These are phyloP conservation scores for Kwoniella dendrophila DNA, from an alignment of 768 basidiomycete species.

Conservation along the genomic window DNA sequence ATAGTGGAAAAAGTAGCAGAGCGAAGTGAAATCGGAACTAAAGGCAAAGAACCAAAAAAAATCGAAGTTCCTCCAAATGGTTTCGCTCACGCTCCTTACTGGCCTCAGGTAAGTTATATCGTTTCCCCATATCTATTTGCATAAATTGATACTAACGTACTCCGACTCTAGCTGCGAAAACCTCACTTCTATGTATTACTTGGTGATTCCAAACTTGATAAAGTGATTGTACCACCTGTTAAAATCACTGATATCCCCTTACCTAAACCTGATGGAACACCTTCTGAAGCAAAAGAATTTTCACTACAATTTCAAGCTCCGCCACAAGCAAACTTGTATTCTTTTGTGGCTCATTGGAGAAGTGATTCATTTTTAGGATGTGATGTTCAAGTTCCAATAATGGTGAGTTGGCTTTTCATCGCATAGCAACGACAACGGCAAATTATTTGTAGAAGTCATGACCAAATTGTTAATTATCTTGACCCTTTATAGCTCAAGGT, in stretches of 20 bases:
- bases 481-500: conserved; percentile 86
- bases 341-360: conserved; percentile 81
- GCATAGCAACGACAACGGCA: not conserved
- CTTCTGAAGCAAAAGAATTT: conserved; percentile 59
- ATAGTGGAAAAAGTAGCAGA: conserved; percentile 24
- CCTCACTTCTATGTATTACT: conserved; percentile 91
- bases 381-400: conserved; percentile 70
- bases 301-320: conserved; percentile 96
- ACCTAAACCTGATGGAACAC: conserved; percentile 24
- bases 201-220: conserved; percentile 80
- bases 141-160: not conserved
- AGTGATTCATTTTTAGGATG: conserved; percentile 89
- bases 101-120: conserved; percentile 72
- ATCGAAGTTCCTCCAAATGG: conserved; percentile 59
- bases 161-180: conserved; percentile 76
- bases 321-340: conserved; percentile 75
- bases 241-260: conserved; percentile 77
- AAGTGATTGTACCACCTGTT: conserved; percentile 82
- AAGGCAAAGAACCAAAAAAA: conserved; percentile 67
- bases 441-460: not conserved
- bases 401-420: conserved; percentile 61
- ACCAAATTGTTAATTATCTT: too few relatives aligned
- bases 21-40: conserved; percentile 8
- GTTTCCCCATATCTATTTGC: conserved; percentile 62
- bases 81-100: conserved; percentile 86